Evolutionary conservation across 768 basidiomycete genomes (phyloP), one percentile per base, ranked within the genome.

Genomic region (Tylopilus sp.): DNA sequence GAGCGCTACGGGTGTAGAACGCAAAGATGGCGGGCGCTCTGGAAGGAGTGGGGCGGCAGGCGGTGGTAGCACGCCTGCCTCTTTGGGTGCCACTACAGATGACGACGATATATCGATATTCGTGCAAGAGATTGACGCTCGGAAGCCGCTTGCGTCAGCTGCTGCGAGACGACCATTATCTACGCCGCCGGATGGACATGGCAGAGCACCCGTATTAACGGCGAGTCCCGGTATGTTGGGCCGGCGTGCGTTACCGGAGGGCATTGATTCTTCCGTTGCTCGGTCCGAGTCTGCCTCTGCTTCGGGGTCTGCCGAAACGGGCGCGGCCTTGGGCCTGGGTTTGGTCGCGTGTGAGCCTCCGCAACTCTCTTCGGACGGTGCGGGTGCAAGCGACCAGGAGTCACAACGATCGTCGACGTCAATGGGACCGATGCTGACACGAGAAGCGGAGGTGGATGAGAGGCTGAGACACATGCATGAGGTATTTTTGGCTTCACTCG

Each of bases 31-130:
- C 55, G 60, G 56, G 17, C 59, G 57, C 13, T 50, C 62, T 43
- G 36, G 48, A 25, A 45, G 70, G 47, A 50, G 53, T 58, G 52
- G 61, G 48, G 23, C 57, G 35, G 58, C 61, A 44, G 48, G 64
- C 25, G 50, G 55, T 2, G 38, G 56, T 25, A 31, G 36, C 18
- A 43, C 49, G 2, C 63, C 79, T 8, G 76, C 77, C 5, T 79
- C 73, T 61, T 64, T 82, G 49, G 74, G 75, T 46, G 68, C 71
- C 1, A 70, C 72, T 40, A 79, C 79, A 6, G 85, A 90, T 55
- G 85, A 90, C 57, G 87, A 88, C 57, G 88, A 89, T 45, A 81
- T 91, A 25, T 88, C 87, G 5, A 73, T 78, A 12, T 91, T 90
- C 58, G 84, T 91, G 38, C 83, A 85, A 60, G 85, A 89, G 42